Conservation (phyloP, 2,329 filamentous ascomycete species). For the Ophiostoma sp. region DNA sequence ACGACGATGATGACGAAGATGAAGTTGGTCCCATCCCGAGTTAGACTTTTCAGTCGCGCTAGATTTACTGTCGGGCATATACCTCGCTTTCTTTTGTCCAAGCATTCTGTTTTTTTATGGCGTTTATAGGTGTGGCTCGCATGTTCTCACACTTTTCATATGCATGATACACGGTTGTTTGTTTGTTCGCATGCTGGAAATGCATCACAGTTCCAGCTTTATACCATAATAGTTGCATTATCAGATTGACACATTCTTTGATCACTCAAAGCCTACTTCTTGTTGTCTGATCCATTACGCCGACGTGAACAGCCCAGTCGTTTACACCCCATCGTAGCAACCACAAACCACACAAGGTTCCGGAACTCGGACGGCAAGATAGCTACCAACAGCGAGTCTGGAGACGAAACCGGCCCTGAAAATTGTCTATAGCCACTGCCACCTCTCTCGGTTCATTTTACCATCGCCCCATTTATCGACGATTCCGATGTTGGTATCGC, state of each 20-base stretch:
- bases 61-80: not conserved
- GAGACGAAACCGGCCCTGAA: not conserved
- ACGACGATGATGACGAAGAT: not conserved
- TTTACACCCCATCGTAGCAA: not conserved
- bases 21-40: not conserved
- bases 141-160: not conserved
- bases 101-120: not conserved
- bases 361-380: not conserved
- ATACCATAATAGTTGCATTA: not conserved
- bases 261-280: not conserved
- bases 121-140: not conserved
- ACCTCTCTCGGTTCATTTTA: not conserved
- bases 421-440: not conserved
- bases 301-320: not conserved
- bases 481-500: not conserved
- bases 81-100: not conserved
- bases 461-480: not conserved
- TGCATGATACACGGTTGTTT: not conserved
- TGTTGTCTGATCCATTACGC: not conserved
- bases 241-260: not conserved
- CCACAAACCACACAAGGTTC: not conserved
- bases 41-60: not conserved
- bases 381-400: not conserved
- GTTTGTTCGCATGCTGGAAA: not conserved
- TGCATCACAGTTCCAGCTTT: not conserved